These are phyloP conservation scores for Paragyromitra xinjiangensis DNA, from an alignment of 495 filamentous ascomycete species.

Conservation along the genomic window DNA sequence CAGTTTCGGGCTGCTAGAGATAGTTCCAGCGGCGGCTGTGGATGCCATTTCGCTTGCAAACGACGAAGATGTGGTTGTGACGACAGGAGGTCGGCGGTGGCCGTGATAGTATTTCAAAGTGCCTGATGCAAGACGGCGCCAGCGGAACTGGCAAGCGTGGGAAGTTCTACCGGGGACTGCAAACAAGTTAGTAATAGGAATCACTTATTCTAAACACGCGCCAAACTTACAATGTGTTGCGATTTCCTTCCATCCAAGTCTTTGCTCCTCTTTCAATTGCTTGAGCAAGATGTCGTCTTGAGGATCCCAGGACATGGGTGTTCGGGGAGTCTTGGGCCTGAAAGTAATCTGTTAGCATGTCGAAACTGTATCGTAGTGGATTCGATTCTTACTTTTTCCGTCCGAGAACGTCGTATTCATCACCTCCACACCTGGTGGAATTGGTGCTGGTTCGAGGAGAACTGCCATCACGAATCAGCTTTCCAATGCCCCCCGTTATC, in stretches of 20 bases:
- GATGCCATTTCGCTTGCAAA: conserved; percentile 58
- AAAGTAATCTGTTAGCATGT: conserved; percentile 30
- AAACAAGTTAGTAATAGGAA: conserved; percentile 43
- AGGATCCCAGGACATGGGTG: conserved; percentile 58
- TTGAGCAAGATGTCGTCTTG: conserved; percentile 57
- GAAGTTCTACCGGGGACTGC: conserved; percentile 56
- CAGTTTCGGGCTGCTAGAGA: conserved; percentile 52
- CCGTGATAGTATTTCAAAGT: conserved; percentile 58
- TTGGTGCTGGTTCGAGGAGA: conserved; percentile 53
- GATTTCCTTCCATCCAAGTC: conserved; percentile 58
- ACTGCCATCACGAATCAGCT: conserved; percentile 51
- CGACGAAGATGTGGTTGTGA: conserved; percentile 57
- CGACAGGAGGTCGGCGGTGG: conserved; percentile 57
- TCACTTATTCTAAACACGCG: neutral
- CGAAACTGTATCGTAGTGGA: neutral
- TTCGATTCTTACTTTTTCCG: conserved; percentile 55
- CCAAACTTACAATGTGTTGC: conserved; percentile 56
- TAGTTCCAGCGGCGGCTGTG: conserved; percentile 52
- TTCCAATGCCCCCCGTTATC: conserved; percentile 51
- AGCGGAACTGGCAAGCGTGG: conserved; percentile 58
- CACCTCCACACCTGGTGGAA: conserved; percentile 44
- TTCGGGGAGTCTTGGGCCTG: conserved; percentile 57
- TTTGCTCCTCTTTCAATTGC: conserved; percentile 58
- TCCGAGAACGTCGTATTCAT: conserved; percentile 58
- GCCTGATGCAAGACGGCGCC: conserved; percentile 57